Evolutionary conservation across 2,329 filamentous ascomycete genomes (phyloP), one percentile per base, ranked within the genome.

Genomic region (Stemphylium lycopersici): DNA sequence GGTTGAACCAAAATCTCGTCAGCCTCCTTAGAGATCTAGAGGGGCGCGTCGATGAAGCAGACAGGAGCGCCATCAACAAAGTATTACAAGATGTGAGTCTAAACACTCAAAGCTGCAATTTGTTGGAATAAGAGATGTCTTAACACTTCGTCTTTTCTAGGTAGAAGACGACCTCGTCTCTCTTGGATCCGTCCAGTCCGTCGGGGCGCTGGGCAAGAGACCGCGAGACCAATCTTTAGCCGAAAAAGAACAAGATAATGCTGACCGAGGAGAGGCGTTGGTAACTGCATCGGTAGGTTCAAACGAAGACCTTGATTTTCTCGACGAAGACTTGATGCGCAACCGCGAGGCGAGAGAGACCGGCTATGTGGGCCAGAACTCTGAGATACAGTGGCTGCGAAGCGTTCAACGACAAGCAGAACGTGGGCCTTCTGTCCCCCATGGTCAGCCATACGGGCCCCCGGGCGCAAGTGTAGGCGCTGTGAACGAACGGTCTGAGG

Each of bases 361-460:
- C 2, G 73, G 73, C 2, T 75, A 71, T 24, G 48, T 73, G 26
- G 72, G 72, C 6, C 66, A 70, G 34, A 70, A 65, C 37, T 74
- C 72, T 1, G 72, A 72, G 38, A 60, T 74, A 2, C 69, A 73
- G 22, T 73, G 71, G 71, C 40, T 74, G 11, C 63, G 67, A 12
- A 67, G 66, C 11, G 59, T 76, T 11, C 62, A 67, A 22, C 62
- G 61, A 11, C 65, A 71, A 36, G 53, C 59, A 18, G 56, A 61
- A 16, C 42, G 42, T 5, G 37, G 51, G n/a, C 43, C 38, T 20
- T 11, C 51, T 15, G 34, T 63, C 29, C 58, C 59, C 6, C 26
- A n/a, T 12, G 45, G 39, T 7, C 57, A 59, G 37, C 56, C 44
- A 4, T 63, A 68, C 33, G 68, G 68, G 0, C 67, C 60, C 13